Conservation (phyloP, 2,329 filamentous ascomycete species). For the Cladosporium sp. region DNA sequence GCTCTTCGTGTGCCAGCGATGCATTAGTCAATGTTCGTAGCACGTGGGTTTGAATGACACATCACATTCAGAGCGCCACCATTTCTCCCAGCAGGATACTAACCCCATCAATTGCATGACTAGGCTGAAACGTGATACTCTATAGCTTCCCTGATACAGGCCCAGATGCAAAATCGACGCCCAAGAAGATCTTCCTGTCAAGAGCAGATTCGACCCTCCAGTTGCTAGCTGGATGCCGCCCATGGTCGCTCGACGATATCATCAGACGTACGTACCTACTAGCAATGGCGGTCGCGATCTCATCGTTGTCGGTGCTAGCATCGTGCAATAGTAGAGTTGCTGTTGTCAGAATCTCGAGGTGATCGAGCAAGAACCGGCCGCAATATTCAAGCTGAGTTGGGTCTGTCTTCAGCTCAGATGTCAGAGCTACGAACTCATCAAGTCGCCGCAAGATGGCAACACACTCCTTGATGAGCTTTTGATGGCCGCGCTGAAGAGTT, state of each 20-base stretch:
- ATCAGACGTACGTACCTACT: not conserved
- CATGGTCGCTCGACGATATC: not conserved
- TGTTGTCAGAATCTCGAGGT: not conserved
- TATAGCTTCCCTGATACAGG: not conserved
- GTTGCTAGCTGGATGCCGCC: not conserved
- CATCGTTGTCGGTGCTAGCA: not conserved
- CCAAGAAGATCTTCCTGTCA: not conserved
- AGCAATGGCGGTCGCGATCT: not conserved
- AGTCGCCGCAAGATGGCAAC: not conserved
- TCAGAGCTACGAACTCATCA: not conserved
- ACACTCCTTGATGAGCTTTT: not conserved
- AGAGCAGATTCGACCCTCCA: not conserved
- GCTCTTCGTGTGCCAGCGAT: too few relatives aligned
- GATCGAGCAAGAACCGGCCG: not conserved
- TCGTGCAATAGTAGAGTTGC: not conserved
- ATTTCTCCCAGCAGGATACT: too few relatives aligned
- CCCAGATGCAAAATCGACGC: not conserved
- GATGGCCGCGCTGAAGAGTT: not conserved
- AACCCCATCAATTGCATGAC: too few relatives aligned
- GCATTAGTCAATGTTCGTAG: too few relatives aligned
- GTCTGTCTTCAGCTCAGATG: not conserved
- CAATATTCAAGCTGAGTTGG: not conserved
- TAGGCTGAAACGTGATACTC: not conserved
- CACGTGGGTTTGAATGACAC: too few relatives aligned
- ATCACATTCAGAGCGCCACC: too few relatives aligned